Evolutionary conservation across 2,329 filamentous ascomycete genomes (phyloP), one percentile per base, ranked within the genome.

Genomic region (Harringtonia aguacate): DNA sequence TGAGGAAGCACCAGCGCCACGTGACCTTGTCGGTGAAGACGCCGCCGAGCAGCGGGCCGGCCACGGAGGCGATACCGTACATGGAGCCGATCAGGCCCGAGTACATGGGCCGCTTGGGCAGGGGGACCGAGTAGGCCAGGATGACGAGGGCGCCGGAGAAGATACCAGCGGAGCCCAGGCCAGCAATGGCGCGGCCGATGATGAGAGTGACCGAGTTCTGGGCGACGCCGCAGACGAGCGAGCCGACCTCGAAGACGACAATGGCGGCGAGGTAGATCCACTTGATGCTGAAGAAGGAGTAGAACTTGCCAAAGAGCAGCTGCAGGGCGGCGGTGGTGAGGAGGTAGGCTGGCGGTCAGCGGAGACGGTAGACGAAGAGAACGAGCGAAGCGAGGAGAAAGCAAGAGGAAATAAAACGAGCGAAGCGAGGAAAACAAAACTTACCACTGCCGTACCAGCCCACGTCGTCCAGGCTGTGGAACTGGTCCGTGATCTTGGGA

Each of bases 391-490:
- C 14, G 3, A 35, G 24, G 20, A 39, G 24, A 15, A 18, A 33
- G 17, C 21, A 30, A 21, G 17, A 33, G 18, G 2, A 12, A 31
- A n/a, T 24, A 20, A 41, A 27, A 18, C 28, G 17, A 28, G 24
- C 24, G 24, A 33, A 37, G 6, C 14, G 3, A 35, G 24, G 20
- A 39, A 30, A 15, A 18, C n/a, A 39, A 39, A 14, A 36, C 46
- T 2, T 37, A 48, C 46, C 44, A 17, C 57, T 59, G 9, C 63
- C 64, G 41, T 68, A 68, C 66, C 66, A 69, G 42, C 62, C 64
- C 12, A 68, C 60, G 46, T 68, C 65, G 18, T 56, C 55, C 1
- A 67, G 55, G 35, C 61, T 56, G 37, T 62, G 55, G 52, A 63
- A 59, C 38, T 59, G 51, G 49, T 58, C 54, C 2, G 59, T 60